Conservation (phyloP, 2,329 filamentous ascomycete species). For the Aspergillus candidus region DNA sequence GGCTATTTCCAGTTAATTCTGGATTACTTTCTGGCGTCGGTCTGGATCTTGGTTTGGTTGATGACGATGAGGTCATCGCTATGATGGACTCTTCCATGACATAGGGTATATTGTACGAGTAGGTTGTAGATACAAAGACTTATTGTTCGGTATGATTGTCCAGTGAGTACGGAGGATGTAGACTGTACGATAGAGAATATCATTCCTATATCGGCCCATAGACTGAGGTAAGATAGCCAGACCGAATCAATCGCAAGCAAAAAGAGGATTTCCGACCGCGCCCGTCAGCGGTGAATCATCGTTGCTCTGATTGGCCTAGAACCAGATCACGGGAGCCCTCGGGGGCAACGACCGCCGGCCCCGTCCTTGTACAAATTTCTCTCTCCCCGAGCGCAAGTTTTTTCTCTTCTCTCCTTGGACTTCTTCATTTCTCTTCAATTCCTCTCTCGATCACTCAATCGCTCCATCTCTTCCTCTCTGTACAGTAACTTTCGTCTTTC, state of each 20-base stretch:
- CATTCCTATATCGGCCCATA: no score
- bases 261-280: conserved; percentile 26
- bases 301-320: conserved; percentile 27
- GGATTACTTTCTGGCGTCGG: no score
- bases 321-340: conserved; percentile 30
- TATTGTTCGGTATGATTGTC: no score
- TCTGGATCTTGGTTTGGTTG: no score
- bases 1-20: no score
- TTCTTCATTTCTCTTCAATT: background rate
- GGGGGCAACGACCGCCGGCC: conserved; percentile 21
- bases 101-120: no score
- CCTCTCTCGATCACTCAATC: conserved; percentile 13
- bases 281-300: conserved; percentile 33
- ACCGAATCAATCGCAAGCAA: conserved; percentile 2
- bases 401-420: conserved; percentile 13
- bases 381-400: conserved; percentile 23
- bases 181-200: no score
- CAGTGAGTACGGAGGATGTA: no score
- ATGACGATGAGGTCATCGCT: conserved; percentile 1
- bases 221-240: no score
- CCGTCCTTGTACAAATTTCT: conserved; percentile 29
- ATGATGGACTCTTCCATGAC: no score
- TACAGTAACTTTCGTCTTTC: conserved; percentile 15
- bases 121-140: no score
- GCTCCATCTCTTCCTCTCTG: conserved; percentile 12